Percentiles rank a stretch among this genome's conserved stretches.
These are phyloP conservation scores for Huiozyma naganishii DNA, from an alignment of 805 yeast species.

Conservation along the genomic window DNA sequence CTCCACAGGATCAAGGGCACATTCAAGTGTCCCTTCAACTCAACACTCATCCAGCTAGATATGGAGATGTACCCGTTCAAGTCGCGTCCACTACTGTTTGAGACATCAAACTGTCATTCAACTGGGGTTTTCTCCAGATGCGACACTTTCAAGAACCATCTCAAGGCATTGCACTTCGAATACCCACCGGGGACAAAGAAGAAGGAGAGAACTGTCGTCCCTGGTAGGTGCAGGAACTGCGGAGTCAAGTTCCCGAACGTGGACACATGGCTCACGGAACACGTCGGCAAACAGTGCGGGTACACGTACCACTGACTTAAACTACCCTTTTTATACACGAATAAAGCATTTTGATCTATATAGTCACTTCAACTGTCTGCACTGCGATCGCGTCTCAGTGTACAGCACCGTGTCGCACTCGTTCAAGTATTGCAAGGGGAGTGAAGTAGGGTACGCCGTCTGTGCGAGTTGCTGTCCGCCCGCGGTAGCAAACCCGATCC, in stretches of 20 bases:
- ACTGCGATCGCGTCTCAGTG: slow-evolving; percentile 12
- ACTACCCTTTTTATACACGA: background rate
- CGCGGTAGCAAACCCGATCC: slow-evolving; percentile 22
- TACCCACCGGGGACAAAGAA: slow-evolving; percentile 83
- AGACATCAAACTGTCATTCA: slow-evolving; percentile 48
- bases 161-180: slow-evolving; percentile 79
- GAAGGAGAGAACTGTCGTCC: slow-evolving; percentile 53
- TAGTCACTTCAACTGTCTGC: background rate
- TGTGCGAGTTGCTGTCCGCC: slow-evolving; percentile 6
- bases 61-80: slow-evolving; percentile 23
- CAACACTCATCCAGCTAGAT: slow-evolving; percentile 22
- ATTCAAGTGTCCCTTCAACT: slow-evolving; percentile 65
- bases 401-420: slow-evolving; percentile 19
- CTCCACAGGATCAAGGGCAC: slow-evolving; percentile 29
- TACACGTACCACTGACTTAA: slow-evolving; percentile 15
- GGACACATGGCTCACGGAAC: slow-evolving; percentile 69
- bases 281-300: slow-evolving; percentile 40
- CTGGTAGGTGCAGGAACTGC: slow-evolving; percentile 74
- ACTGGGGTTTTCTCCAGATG: slow-evolving; percentile 82
- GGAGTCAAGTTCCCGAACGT: slow-evolving; percentile 53
- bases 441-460: slow-evolving; percentile 7
- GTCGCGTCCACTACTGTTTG: slow-evolving; percentile 15
- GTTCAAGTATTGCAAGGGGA: slow-evolving; percentile 17
- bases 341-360: no score
- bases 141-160: slow-evolving; percentile 85